Base-by-base conservation (phyloP, 306 rosid species). In the Pterocarpus santalinus region DNA sequence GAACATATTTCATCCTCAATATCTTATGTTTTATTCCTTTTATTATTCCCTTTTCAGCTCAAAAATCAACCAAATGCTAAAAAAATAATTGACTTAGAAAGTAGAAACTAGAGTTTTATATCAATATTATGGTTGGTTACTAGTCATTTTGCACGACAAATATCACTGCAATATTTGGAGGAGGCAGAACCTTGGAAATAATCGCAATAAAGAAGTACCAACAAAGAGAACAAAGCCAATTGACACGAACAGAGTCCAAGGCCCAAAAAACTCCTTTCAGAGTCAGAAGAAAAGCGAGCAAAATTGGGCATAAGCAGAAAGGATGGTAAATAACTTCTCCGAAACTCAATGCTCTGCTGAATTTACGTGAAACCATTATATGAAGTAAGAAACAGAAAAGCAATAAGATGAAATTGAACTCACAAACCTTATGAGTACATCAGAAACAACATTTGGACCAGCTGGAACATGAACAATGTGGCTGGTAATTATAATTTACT, bases 401-500 rank as follows among this genome's bases (percentile, higher is more conserved):
- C 55, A n/a, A 69, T 9, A 61, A 55, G 51, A 38, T 17, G n/a
- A 58, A 77, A 67, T 5, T 33, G 73, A 83, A 68, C 41, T 7
- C 36, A 80, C 81, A 10, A 66, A 94, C 98, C 94, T 91, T 76
- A 85, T 85, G 56, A 85, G 82, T 33, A 80, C 85, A 65, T 85
- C 88, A 11, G 85, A 85, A 65, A 85, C 82, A 64, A 85, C 85
- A 80, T 46, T 76, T 32, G 88, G 76, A 76, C 88, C 88, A 63
- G 88, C 44, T 64, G 85, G 88, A 76, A 85, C 85, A 64, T 80
- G 85, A 72, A 80, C 85, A 46, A 70, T 85, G 67, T 76, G 85
- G 68, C 98, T 51, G 16, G 5, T 1, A 15, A 55, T n/a, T 15
- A 49, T 13, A 70, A 47, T 60, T 63, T n/a, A 71, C 43, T n/a